Evolutionary conservation across 179 eudicot genomes (phyloP), one percentile per base, ranked within the genome.

Genomic region (Patellifolia procumbens): DNA sequence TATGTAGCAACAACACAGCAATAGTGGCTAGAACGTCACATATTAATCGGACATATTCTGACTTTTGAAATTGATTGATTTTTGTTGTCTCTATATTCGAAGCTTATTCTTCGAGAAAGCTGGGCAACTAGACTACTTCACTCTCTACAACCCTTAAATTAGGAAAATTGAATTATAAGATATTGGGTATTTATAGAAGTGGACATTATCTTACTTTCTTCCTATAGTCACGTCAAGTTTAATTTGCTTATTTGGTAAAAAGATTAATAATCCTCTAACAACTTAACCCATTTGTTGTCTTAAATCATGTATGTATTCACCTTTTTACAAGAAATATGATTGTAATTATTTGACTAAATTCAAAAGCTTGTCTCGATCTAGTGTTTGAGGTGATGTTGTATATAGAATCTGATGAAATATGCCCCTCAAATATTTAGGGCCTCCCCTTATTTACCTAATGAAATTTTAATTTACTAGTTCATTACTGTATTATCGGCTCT

Each of bases 41-140:
- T 20, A 37, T 37, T 37, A 37, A 65, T 37, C 17, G 81, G 22
- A 73, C 52, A 64, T 78, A 73, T 63, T 72, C 76, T 29, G 13
- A 13, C 31, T 19, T 20, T 48, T 63, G 34, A 64, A 31, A 12
- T 31, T 45, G 39, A 61, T 45, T 65, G 55, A 65, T 34, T 34
- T 72, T 58, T 16, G 11, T 2, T 78, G 42, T 45, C 77, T 72
- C 77, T 61, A 64, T 43, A 12, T 53, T 20, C 55, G 64, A 46
- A 61, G 76, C 51, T 72, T 20, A 62, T 74, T 63, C 67, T 29
- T 4, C 45, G 45, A 43, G 26, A 29, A 42, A 24, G 37, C 20
- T 26, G 19, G 32, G 32, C 26, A 58, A 26, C 42, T 76, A 28
- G 58, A 45, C 46, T 24, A 66, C 11, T 69, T 55, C 34, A 29